Percentiles rank a stretch among this genome's conserved stretches.
Conservation (phyloP, 768 basidiomycete genomes). For the Pleurotus sapidus region DNA sequence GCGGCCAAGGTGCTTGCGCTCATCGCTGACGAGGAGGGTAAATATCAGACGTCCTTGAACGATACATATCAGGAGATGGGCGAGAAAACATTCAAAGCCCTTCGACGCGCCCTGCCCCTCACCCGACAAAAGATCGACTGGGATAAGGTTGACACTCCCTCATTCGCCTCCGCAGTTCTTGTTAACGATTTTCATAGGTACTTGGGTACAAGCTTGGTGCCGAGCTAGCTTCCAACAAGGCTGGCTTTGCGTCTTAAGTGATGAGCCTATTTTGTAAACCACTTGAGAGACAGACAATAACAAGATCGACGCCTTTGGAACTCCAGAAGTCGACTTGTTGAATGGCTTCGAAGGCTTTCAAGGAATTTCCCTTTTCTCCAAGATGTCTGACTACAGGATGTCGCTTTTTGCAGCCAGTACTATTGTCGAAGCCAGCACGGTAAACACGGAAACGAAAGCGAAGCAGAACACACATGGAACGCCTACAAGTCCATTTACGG, state of each 20-base stretch:
- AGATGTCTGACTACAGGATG: no score
- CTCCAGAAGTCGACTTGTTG: no score
- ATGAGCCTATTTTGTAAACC: no score
- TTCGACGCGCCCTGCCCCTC: slow-evolving; percentile 87
- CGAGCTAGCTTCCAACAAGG: slow-evolving; percentile 36
- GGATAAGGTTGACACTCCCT: slow-evolving; percentile 64
- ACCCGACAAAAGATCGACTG: slow-evolving; percentile 95
- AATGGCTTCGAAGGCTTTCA: no score
- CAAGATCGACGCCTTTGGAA: no score
- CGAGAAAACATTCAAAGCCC: slow-evolving; percentile 90
- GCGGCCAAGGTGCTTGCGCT: slow-evolving; percentile 77
- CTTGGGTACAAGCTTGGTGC: slow-evolving; percentile 43
- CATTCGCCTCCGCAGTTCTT: neutral
- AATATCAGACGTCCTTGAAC: slow-evolving; percentile 76
- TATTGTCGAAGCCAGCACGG: no score
- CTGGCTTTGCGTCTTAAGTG: slow-evolving; percentile 12
- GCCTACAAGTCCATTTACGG: no score
- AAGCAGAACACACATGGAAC: no score
- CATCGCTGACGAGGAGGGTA: slow-evolving; percentile 75
- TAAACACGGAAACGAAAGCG: no score
- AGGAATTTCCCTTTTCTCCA: no score
- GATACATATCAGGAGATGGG: slow-evolving; percentile 87
- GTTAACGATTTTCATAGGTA: slow-evolving; percentile 11
- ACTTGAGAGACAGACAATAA: no score
- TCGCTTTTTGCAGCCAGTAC: no score